Conservation (phyloP, 1,284 basidiomycete species). For the Cutaneotrichosporon sp. region DNA sequence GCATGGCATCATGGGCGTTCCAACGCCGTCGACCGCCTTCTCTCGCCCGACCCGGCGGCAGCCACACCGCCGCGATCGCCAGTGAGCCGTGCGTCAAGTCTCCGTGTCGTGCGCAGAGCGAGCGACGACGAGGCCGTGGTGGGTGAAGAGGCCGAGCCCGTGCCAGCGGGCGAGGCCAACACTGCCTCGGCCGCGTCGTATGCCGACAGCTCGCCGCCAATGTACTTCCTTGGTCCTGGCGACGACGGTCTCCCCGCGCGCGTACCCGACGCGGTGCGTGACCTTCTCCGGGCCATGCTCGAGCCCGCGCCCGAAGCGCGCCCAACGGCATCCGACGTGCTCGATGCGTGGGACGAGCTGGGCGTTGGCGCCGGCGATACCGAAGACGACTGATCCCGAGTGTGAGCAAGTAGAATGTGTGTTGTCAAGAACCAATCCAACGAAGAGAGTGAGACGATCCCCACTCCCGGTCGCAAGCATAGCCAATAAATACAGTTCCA, state of each 20-base stretch:
- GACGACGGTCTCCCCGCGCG: slow-evolving; percentile 7
- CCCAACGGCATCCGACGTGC: slow-evolving; percentile 31
- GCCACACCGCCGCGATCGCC: background rate
- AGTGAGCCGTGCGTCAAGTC: background rate
- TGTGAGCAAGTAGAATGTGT: background rate
- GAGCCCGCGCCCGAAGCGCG: slow-evolving; percentile 26
- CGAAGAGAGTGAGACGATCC: too few species aligned
- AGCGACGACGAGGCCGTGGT: background rate
- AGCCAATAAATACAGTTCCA: background rate
- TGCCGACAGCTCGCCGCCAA: slow-evolving; percentile 31
- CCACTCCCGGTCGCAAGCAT: background rate
- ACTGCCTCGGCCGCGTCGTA: slow-evolving; percentile 18
- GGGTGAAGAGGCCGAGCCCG: background rate
- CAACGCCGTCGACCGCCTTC: slow-evolving; percentile 7
- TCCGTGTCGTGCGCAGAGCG: background rate
- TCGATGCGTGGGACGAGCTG: slow-evolving; percentile 29
- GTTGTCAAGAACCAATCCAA: background rate
- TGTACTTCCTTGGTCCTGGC: slow-evolving; percentile 17
- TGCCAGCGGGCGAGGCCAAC: background rate
- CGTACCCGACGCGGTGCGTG: slow-evolving; percentile 26
- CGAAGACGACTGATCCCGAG: background rate
- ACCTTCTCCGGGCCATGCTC: slow-evolving; percentile 37
- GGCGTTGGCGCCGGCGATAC: slow-evolving; percentile 15
- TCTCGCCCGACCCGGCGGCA: background rate
- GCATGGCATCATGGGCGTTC: slow-evolving; percentile 25